Evolutionary conservation across 2,329 filamentous ascomycete genomes (phyloP), one percentile per base, ranked within the genome.

Genomic region (Aspergillus floridensis): DNA sequence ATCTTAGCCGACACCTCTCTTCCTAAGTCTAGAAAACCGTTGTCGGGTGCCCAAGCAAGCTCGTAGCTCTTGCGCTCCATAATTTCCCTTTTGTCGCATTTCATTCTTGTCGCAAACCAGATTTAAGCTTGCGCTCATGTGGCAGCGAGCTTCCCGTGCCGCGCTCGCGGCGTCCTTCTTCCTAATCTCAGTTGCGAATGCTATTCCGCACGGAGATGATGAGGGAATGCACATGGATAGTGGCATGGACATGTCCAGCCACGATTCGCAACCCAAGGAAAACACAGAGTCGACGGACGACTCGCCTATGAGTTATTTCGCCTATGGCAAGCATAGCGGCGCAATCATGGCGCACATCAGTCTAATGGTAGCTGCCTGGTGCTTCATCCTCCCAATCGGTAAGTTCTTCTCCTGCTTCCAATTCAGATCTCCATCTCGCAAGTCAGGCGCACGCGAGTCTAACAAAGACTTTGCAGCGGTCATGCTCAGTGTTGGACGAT

Each of bases 401-500:
- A 81, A 78, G 86, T 26, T 21, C 53, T 53, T 38, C 19, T 48
- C 16, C 3, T 16, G 2, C 19, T 38, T 44, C 49, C 4, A 32
- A 21, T 53, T 38, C n/a, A 14, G 41, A 16, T 35, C 3, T 31
- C 22, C 22, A n/a, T 44, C 19, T 19, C n/a, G 22, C 14, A n/a
- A 19, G 19, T 12, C 32, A 35, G 26, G 35, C 46, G 44, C 22
- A 26, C 14, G 12, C n/a, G 12, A 16, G 21, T 50, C 49, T 63
- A 55, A 63, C 53, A 16, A 31, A 41, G 29, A 12, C 46, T 44
- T 41, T 29, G n/a, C 26, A 95, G 91, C 86, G 65, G 88, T 96
- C 52, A 91, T 97, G 87, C 82, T 98, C 64, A 96, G 92, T 57
- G 81, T 96, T 63, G 88, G 89, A 38, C 86, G 85, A 61, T 97